Base-by-base conservation (phyloP, 2,329 filamentous ascomycete genomes). In the Clarireedia sp. region DNA sequence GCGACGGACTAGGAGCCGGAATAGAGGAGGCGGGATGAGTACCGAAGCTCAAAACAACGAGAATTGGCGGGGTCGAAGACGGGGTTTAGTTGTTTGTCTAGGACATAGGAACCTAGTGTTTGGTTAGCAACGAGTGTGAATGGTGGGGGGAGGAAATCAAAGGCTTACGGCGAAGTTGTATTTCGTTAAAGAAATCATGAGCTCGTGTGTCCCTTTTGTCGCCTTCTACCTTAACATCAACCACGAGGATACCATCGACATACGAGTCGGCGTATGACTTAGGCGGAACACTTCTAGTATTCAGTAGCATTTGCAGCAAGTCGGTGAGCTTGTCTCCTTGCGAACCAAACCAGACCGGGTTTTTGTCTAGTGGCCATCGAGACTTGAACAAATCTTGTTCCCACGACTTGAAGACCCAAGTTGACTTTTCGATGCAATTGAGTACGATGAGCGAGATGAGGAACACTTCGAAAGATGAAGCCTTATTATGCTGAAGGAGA, bases 331-430 rank as follows among this genome's bases (percentile, higher is more conserved):
- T 76, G 46, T 79, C 76, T 16, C 82, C 82, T 60, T 85, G 81
- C 54, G 77, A 74, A 0, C 79, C 79, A 63, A 80, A 86, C 50
- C 73, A 72, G 49, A 73, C 70, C 0, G 82, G 82, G 7, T 78
- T 77, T 57, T 75, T 75, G 38, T 82, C 79, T 3, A 86, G 72
- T 3, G 83, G 83, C 82, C 82, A 86, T 2, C 78, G 75, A 24
- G 62, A 58, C 41, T 66, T 61, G 36, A 64, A 74, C 49, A 79
- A 78, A 54, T 81, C 76, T 65, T 85, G 79, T 62, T 85, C 81
- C 81, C 82, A 86, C 2, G 80, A 81, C 59, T 84, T 83, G 70
- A 85, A 85, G 0, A 80, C 78, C 83, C 82, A 86, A 0, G 82
- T 85, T 0, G 81, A 82, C 70, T 85, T 86, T 65, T 86, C 83